Evolutionary conservation across 331 rosid genomes (phyloP), one percentile per base, ranked within the genome.

Genomic region (Phaseolus coccineus): DNA sequence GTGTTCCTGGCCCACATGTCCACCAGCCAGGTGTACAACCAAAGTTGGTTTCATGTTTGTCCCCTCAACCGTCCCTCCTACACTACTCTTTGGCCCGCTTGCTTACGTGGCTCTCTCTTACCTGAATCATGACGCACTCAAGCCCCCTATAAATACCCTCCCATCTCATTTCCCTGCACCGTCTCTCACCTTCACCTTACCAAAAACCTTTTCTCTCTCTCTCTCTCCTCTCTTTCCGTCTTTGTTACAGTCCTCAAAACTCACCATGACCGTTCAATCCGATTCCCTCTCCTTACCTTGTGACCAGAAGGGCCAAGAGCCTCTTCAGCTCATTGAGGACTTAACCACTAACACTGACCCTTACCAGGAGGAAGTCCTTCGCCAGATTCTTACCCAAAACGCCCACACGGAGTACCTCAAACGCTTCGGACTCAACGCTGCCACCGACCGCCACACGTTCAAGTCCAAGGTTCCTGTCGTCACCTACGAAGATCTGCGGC

Each of bases 401-500:
- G 81, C 89, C 0, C 86, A 89, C 4, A 86, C 97, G 0, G 99
- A 95, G 69, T 95, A 95, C 69, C 85, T 95, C 4, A 81, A 76
- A 51, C 86, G 86, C 3, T 93, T 86, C 73, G 42, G 63, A 0
- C 93, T 95, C 74, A 42, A 75, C 69, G 96, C 94, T 6, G 96
- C 92, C 12, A 91, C 92, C 1, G 93, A 89, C 78, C 93, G 94
- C 0, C 82, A 87, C 11, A 31, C 89, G 0, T 95, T 88, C 86
- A 95, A 93, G 84, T 81, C 94, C 51, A 93, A 85, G 61, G 37
- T 95, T n/a, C 94, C 98, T 0, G 93, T 90, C 2, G 90, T 91
- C 1, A 81, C 86, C 0, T 95, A 93, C 77, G 97, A 95, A 74
- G 98, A 95, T 85, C 87, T 95, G 1, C 89, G 83, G 63, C 94